Base-by-base conservation (phyloP, 257 asterid species). In the Nicotiana attenuata region DNA sequence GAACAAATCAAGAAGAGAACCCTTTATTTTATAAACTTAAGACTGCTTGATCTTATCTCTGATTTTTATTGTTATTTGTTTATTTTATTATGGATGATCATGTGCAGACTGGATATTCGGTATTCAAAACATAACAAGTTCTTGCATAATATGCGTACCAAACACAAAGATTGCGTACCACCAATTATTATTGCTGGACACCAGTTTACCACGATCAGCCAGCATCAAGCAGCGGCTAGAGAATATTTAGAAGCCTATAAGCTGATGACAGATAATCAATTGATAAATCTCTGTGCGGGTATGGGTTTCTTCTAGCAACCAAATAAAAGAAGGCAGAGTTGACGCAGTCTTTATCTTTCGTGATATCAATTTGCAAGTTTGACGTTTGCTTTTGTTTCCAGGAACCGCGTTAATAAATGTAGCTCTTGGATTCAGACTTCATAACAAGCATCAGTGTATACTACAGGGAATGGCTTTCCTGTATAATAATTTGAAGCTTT, bases 241-340 rank as follows among this genome's bases (percentile, higher is more conserved):
- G 97, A 94, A 69, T 94, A 92, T 83, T 83, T 94, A 83, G 93
- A 92, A 85, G 97, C 98, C 76, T 85, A 89, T 83, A 94, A 89
- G 83, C 85, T 89, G 86, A 90, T 88, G 95, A 94, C 97, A 1
- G 93, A 91, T 64, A 83, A 73, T 90, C 93, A 95, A 85, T 87
- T 93, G 87, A 87, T 94, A 82, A 94, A 94, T 88, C 97, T 94
- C 52, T 93, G 97, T 60, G 96, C 69, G 6, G 97, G 98, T 91
- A 87, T 69, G 87, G 15, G 22, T 71, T 78, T 50, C 76, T 75
- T 78, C 66, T 82, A 41, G 47, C n/a, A 66, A 67, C 31, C 65
- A 53, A 17, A 55, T 50, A 35, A 55, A 33, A 71, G 78, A 41
- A 68, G 17, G 26, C 22, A 3, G 10, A 20, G 52, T 19, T 6